Base-by-base conservation (phyloP, 148 eudicot species). In the Dysphania ambrosioides region DNA sequence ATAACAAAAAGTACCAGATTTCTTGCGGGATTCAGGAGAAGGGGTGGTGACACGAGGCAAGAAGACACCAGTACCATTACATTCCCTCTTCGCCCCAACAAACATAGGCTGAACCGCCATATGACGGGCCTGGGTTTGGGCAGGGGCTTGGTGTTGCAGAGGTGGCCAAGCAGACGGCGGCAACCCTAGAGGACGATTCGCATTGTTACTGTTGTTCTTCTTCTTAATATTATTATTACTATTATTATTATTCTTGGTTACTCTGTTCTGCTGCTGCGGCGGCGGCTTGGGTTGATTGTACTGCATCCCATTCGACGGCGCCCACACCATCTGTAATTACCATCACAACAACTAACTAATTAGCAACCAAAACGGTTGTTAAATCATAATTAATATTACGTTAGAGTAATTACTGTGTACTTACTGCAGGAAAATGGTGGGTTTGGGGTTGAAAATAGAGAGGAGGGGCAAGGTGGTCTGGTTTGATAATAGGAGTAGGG, bases 11-110 rank as follows among this genome's bases (percentile, higher is more conserved):
- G 15, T 70, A 88, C 92, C 91, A 70, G 85, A 73, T 59, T 86
- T 90, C 70, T 87, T 90, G 15, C 85, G 81, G 24, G 85, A 41
- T 29, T 82, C 87, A 6, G 85, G 4, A 0, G 82, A 68, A 16
- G 73, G 68, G 16, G 72, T 32, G 0, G 85, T 80, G 5, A 72
- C 64, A 19, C 97, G 81, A 18, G 97, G 97, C 40, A 91, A 70
- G 68, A 91, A 91, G 2, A 91, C 97, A 0, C 97, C 97, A 0
- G 97, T 91, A 2, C 97, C 93, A 1, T 77, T 83, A 26, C 81
- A 74, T 69, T 87, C 89, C 34, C 85, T 79, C 58, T 80, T 83
- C 9, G 79, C 26, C 15, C 53, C 88, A 6, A 83, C 83, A 27
- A 75, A 85, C 30, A 85, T 78, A 15, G 90, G 83, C 36, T 15